Evolutionary conservation across 139 green algal genomes (phyloP).

Genomic region (Chlorokybus atmophyticus): DNA sequence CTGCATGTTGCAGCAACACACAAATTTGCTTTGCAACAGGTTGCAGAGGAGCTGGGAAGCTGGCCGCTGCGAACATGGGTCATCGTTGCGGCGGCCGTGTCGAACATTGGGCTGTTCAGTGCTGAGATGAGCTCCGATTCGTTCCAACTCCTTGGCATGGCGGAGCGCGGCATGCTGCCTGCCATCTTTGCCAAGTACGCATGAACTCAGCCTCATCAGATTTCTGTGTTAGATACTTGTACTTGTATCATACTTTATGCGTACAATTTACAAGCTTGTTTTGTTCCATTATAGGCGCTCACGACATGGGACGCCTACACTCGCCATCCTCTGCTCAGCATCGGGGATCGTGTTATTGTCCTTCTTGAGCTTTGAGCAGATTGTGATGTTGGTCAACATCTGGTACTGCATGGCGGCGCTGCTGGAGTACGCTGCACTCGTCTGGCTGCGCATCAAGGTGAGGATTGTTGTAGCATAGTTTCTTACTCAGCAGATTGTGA

Average conservation of each 20-base stretch:
- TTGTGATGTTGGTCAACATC: constrained; percentile 86
- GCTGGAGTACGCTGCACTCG: constrained; percentile 86
- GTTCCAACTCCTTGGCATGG: constrained; percentile 89
- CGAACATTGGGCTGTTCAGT: constrained; percentile 86
- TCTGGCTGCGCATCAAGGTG: constrained; percentile 58
- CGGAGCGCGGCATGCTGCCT: constrained; percentile 85
- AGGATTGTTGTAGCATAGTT: not conserved
- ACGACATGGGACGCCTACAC: constrained; percentile 68
- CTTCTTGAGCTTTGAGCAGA: constrained; percentile 31
- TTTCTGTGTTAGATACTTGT: no score
- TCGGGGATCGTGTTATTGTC: constrained; percentile 50
- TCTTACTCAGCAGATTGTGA: not conserved
- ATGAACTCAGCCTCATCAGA: no score
- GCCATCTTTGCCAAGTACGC: constrained; percentile 36
- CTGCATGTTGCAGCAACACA: no score
- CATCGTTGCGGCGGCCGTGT: constrained; percentile 62
- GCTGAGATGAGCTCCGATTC: constrained; percentile 86
- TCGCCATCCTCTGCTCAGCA: constrained; percentile 65
- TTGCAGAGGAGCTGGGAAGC: constrained; percentile 53
- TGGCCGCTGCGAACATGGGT: constrained; percentile 72
- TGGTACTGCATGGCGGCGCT: constrained; percentile 89
- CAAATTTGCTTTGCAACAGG: no score
- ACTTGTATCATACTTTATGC: not conserved
- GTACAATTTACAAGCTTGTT: not conserved
- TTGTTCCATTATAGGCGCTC: constrained; percentile 32